A percentile compares a stretch with the other conserved stretches of the same genome.
These are phyloP conservation scores for Grammothele lineata DNA, from an alignment of 768 basidiomycete genomes.

Conservation along the genomic window DNA sequence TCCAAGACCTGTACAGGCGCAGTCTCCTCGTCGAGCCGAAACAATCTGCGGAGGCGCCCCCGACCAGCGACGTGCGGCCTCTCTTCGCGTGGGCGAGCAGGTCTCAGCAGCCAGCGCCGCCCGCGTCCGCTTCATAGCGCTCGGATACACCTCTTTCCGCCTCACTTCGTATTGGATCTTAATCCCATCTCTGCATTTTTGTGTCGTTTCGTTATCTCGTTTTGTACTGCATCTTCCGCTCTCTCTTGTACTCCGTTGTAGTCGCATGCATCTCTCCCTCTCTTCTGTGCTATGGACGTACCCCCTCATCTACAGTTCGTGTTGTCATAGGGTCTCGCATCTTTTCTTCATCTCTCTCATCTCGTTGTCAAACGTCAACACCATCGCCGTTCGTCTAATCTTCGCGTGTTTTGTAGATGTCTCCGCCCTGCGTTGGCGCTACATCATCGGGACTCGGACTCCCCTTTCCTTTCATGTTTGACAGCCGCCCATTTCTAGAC, in stretches of 20 bases:
- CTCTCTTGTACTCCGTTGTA: not conserved
- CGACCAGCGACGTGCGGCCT: constrained; percentile 65
- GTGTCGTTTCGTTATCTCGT: not conserved
- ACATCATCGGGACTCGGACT: too few species aligned
- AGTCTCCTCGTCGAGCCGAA: constrained; percentile 74
- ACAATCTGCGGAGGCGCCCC: constrained; percentile 65
- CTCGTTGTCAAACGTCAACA: too few species aligned
- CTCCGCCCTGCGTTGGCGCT: too few species aligned
- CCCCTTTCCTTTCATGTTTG: too few species aligned
- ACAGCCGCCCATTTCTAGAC: too few species aligned
- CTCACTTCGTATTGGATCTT: not conserved
- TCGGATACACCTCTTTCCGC: not conserved
- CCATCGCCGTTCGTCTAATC: too few species aligned
- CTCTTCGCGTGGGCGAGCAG: constrained; percentile 77
- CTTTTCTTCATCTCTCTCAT: too few species aligned
- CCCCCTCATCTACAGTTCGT: too few species aligned
- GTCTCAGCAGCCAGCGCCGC: constrained; percentile 37
- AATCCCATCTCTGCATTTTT: not conserved
- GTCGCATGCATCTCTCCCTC: not conserved
- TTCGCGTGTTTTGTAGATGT: too few species aligned
- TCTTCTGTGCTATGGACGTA: not conserved
- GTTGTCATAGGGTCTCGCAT: too few species aligned
- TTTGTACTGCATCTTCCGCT: not conserved
- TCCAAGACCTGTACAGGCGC: constrained; percentile 81
- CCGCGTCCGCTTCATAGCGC: constrained; percentile 31